Evolutionary conservation across 352 stramenopile genomes (phyloP), one percentile per base, ranked within the genome.

Genomic region (Paralagenidium karlingii): DNA sequence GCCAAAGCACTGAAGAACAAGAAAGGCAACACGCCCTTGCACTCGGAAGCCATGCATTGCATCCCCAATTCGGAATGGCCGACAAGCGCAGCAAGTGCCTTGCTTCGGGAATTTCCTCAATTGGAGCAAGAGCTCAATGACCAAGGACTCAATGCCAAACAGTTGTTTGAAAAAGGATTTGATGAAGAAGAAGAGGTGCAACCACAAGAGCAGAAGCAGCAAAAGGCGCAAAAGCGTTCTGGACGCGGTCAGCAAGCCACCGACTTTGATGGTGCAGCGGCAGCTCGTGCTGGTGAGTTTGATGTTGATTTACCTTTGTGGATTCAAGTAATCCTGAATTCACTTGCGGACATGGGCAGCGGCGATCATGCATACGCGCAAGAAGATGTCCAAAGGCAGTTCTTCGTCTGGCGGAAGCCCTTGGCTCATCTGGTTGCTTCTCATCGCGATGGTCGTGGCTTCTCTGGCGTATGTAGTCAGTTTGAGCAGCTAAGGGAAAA

Each of bases 21-120:
- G 2, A 47, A 56, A 8, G 70, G 68, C 25, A 80, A 78, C 47
- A 76, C 65, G 1, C 68, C 75, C 13, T 38, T 88, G 43, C 75
- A 85, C 41, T 68, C 70, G 5, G 70, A 88, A 43, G 70, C 70
- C n/a, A 76, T 82, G 58, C 75, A 83, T 34, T 82, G 70, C 40
- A 68, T 85, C 12, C 40, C 61, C 2, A 63, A 47, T 28, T 43
- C 55, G 10, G 54, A 55, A 16, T 87, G 74, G 70, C 74, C 74
- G 0, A 82, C 58, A 3, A 47, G 52, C 3, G 66, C 63, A 15
- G 69, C 65, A 9, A 47, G 67, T 1, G 44, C 45, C 2, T 43
- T 87, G 18, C 47, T 49, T 2, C 57, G 51, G 37, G 67, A 63
- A 6, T 87, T 82, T 38, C 65, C 69, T 3, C 53, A 82, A 40